phyloP scores from a whole-genome alignment of 306 rosid genomes.

The Castanea crenata region DNA sequence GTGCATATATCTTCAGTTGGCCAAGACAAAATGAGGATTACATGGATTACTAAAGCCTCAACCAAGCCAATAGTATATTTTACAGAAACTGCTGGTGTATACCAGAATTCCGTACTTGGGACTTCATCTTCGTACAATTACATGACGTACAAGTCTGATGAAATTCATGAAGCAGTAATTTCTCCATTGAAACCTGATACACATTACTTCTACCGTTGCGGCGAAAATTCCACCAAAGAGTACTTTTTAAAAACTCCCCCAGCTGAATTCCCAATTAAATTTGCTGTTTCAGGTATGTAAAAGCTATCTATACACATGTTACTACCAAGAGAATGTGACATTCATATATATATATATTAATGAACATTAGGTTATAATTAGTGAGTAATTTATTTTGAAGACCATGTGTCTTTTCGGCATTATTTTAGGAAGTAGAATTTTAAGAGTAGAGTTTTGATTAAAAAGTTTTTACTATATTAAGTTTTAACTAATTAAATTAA shows the following conservation, averaged over 20 bases:
- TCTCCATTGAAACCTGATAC: constrained; percentile 67
- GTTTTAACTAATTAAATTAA: too few relatives aligned
- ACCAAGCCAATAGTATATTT: constrained; percentile 43
- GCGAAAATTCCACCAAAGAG: constrained; percentile 25
- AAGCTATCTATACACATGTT: neutral
- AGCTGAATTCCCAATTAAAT: constrained; percentile 58
- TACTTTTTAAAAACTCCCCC: constrained; percentile 72
- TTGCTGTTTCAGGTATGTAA: constrained; percentile 53
- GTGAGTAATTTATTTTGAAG: too few relatives aligned
- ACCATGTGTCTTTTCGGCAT: too few relatives aligned
- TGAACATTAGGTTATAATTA: too few relatives aligned
- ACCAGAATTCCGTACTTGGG: constrained; percentile 37
- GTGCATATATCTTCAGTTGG: constrained; percentile 82
- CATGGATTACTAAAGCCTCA: constrained; percentile 64
- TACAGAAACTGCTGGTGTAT: constrained; percentile 45
- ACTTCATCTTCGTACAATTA: constrained; percentile 44
- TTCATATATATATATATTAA: too few relatives aligned
- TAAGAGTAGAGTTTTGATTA: too few relatives aligned
- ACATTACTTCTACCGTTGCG: constrained; percentile 61
- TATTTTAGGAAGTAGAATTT: too few relatives aligned
- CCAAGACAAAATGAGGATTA: constrained; percentile 59
- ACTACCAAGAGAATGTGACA: too few relatives aligned
- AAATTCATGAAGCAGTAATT: constrained; percentile 59
- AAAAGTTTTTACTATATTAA: too few relatives aligned
- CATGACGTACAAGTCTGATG: constrained; percentile 31